phyloP scores from a whole-genome alignment of 345 rosid genomes.

The Passiflora organensis region DNA sequence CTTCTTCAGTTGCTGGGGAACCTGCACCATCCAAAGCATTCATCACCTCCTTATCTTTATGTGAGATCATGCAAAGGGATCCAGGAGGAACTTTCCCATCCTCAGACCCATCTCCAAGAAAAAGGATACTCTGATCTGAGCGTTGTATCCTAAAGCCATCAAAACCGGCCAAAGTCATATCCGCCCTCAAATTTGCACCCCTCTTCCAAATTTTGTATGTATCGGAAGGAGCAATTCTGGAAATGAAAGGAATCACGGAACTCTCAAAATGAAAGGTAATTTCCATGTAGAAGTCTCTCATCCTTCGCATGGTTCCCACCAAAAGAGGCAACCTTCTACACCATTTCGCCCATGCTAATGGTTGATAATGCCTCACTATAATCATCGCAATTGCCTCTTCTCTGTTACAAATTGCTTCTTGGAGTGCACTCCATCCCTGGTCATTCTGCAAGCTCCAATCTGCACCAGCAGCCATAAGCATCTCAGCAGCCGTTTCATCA shows the following conservation, averaged over 20 bases:
- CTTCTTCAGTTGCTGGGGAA: conserved; percentile 73
- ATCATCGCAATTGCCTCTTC: conserved; percentile 74
- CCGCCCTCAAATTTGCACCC: conserved; percentile 90
- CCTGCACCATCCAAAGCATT: conserved; percentile 93
- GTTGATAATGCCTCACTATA: conserved; percentile 84
- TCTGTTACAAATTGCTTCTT: conserved; percentile 83
- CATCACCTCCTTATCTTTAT: conserved; percentile 92
- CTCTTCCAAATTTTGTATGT: conserved; percentile 94
- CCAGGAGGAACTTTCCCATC: conserved; percentile 31
- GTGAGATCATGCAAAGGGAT: conserved; percentile 60
- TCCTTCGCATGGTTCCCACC: conserved; percentile 66
- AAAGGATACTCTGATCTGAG: conserved; percentile 81
- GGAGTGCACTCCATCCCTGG: conserved; percentile 94
- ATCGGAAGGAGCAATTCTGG: conserved; percentile 92
- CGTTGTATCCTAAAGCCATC: conserved; percentile 91
- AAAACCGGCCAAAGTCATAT: conserved; percentile 98
- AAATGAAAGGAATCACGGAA: conserved; percentile 86
- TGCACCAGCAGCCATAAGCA: conserved; percentile 65
- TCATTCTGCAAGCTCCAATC: conserved; percentile 45
- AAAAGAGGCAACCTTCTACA: conserved; percentile 88
- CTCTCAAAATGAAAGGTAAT: conserved; percentile 93
- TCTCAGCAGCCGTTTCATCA: conserved; percentile 68
- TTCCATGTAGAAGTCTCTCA: conserved; percentile 98
- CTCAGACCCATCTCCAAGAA: conserved; percentile 93
- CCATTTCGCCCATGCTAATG: conserved; percentile 97